Percentiles rank a stretch among this genome's conserved stretches.
Conservation (phyloP, 2,329 filamentous ascomycete genomes). For the Fusarium sp. region DNA sequence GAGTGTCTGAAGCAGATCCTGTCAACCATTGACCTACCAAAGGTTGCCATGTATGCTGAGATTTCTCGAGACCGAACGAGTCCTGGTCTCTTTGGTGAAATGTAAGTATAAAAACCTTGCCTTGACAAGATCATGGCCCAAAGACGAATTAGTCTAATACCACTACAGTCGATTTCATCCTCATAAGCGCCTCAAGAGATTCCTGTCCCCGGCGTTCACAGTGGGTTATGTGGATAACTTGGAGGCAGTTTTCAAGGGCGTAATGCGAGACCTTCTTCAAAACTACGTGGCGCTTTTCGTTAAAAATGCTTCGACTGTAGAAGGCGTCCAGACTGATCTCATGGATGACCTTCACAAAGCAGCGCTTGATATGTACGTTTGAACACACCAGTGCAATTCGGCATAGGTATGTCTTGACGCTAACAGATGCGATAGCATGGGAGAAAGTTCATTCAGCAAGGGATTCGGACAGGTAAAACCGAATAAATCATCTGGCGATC, state of each 20-base stretch:
- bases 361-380: background rate
- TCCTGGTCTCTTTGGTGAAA: background rate
- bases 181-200: background rate
- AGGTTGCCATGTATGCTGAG: background rate
- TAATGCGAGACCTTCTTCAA: background rate
- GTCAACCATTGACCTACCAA: background rate
- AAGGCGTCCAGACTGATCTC: background rate
- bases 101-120: rapidly evolving
- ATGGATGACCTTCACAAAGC: background rate
- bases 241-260: background rate
- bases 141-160: rapidly evolving
- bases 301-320: rapidly evolving
- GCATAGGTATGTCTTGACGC: background rate
- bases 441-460: background rate
- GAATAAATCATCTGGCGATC: background rate
- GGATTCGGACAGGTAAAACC: background rate
- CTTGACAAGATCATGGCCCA: rapidly evolving
- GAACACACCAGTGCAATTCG: rapidly evolving
- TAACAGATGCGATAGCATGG: background rate
- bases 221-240: background rate
- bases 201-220: background rate
- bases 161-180: background rate
- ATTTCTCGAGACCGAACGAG: background rate
- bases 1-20: background rate
- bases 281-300: background rate